These are phyloP conservation scores for Zarea fungicola DNA, from an alignment of 2,329 filamentous ascomycete genomes.

Conservation along the genomic window DNA sequence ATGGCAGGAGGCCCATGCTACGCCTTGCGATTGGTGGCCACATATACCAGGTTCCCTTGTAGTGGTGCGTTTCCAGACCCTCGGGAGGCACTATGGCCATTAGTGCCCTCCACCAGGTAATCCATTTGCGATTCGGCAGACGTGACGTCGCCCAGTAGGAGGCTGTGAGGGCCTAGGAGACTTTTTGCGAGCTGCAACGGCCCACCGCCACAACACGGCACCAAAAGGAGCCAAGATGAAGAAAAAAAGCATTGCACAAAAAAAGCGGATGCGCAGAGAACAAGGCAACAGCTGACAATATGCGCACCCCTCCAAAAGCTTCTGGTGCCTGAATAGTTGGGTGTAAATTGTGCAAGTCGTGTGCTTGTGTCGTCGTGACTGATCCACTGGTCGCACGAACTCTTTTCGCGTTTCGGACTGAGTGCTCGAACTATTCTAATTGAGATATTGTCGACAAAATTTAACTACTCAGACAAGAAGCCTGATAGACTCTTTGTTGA, in stretches of 20 bases:
- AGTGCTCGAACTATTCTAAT: too few species aligned
- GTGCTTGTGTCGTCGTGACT: background rate
- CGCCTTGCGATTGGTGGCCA: constrained; percentile 14
- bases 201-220: constrained; percentile 10
- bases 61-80: constrained; percentile 28
- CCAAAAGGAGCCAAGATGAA: background rate
- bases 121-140: constrained; percentile 19
- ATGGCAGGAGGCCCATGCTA: constrained; percentile 13
- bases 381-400: too few species aligned
- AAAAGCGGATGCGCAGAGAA: constrained; percentile 2
- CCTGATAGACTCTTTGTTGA: too few species aligned
- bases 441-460: too few species aligned
- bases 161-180: background rate
- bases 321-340: background rate
- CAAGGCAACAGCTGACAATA: background rate
- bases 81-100: constrained; percentile 25
- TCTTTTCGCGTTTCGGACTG: too few species aligned
- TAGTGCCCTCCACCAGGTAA: constrained; percentile 7
- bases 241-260: background rate
- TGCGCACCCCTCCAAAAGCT: background rate
- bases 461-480: too few species aligned
- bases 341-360: background rate
- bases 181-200: background rate
- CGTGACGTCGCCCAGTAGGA: constrained; percentile 16
- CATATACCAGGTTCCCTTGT: constrained; percentile 19